A percentile compares a stretch with the other conserved stretches of the same genome.
phyloP scores from a whole-genome alignment of 2,329 filamentous ascomycete genomes.

The Xylaria digitata region DNA sequence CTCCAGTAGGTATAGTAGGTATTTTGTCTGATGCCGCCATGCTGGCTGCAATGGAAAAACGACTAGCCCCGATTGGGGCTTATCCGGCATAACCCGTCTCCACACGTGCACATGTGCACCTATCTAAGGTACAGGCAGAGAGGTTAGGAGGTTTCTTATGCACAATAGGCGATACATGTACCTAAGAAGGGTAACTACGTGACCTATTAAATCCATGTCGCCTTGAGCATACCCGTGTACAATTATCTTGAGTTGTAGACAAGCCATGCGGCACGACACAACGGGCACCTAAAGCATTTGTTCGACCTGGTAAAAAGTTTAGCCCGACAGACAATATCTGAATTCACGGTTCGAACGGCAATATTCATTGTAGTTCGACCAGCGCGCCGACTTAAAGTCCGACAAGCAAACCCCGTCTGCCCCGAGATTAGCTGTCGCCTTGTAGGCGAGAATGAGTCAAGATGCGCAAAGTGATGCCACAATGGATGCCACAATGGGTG shows the following conservation, averaged over 20 bases:
- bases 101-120: background rate
- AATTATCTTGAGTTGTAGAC: conserved; percentile 27
- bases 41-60: conserved; percentile 47
- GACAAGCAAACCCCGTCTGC: conserved; percentile 25
- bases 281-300: conserved; percentile 24
- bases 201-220: conserved; percentile 4
- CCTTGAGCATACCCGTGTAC: background rate
- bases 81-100: background rate
- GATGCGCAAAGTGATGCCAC: conserved; percentile 49
- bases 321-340: conserved; percentile 2
- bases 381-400: conserved; percentile 11
- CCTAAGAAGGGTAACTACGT: background rate
- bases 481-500: conserved; percentile 48
- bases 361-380: conserved; percentile 11
- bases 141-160: too few species aligned
- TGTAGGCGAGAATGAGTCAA: conserved; percentile 52
- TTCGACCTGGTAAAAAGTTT: conserved; percentile 22
- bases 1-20: background rate
- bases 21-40: conserved; percentile 37
- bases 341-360: conserved; percentile 1
- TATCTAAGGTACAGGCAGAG: too few species aligned
- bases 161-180: background rate
- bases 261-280: conserved; percentile 32
- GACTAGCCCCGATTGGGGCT: conserved; percentile 33
- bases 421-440: conserved; percentile 40